Conservation (phyloP, 2,329 filamentous ascomycete species). For the Pseudonectria foliicola region DNA sequence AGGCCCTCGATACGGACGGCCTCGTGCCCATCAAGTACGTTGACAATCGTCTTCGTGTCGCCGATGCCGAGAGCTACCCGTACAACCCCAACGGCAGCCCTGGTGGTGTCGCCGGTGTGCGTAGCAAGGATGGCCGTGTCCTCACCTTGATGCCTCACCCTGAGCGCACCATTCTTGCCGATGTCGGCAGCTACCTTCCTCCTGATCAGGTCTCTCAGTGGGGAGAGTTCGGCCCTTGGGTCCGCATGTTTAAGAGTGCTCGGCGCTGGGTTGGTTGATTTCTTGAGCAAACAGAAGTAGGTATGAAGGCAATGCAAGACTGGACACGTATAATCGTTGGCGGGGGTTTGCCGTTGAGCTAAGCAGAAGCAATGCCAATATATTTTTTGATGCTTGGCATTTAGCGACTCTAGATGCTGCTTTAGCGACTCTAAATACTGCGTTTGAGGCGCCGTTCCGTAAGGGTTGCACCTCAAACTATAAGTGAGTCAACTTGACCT, state of each 20-base stretch:
- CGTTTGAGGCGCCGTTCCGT: too few species aligned
- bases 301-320: too few species aligned
- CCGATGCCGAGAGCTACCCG: slow-evolving; percentile 75
- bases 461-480: too few species aligned
- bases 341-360: too few species aligned
- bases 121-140: slow-evolving; percentile 67
- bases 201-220: slow-evolving; percentile 51
- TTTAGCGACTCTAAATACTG: too few species aligned
- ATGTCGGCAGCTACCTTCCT: slow-evolving; percentile 70
- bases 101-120: slow-evolving; percentile 69
- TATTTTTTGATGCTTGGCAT: too few species aligned
- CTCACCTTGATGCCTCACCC: slow-evolving; percentile 91
- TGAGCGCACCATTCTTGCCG: slow-evolving; percentile 77
- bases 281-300: too few species aligned
- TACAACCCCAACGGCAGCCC: slow-evolving; percentile 83
- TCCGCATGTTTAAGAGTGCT: slow-evolving; percentile 78
- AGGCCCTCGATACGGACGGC: slow-evolving; percentile 54
- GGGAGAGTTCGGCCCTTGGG: slow-evolving; percentile 81
- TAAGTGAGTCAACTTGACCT: too few species aligned
- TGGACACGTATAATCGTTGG: too few species aligned
- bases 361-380: too few species aligned
- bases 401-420: too few species aligned
- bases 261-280: slow-evolving; percentile 77
- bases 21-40: slow-evolving; percentile 77
- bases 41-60: slow-evolving; percentile 61